Evolutionary conservation across 257 asterid genomes (phyloP).

Genomic region (Jacaranda copaia): DNA sequence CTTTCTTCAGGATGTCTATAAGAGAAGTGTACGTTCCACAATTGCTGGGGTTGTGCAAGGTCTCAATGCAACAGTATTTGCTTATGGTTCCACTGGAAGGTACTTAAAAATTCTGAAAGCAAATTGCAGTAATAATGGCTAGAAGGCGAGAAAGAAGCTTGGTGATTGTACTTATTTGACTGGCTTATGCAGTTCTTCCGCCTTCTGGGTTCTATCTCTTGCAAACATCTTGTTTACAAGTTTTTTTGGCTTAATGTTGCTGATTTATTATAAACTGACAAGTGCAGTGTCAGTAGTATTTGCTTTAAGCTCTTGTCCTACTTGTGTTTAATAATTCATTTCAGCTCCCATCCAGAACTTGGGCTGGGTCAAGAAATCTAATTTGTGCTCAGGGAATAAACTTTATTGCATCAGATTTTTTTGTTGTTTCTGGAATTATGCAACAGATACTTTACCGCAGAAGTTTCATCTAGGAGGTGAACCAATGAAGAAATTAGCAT

Average conservation of each 20-base stretch:
- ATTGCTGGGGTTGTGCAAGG: slow-evolving; percentile 93
- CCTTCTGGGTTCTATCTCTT: slow-evolving; percentile 14
- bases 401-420: not conserved
- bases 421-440: slow-evolving; percentile 1
- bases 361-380: slow-evolving; percentile 1
- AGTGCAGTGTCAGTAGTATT: not conserved
- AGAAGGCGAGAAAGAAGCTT: slow-evolving; percentile 7
- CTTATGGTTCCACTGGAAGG: slow-evolving; percentile 99
- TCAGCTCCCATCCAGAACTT: not conserved
- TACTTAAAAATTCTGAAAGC: slow-evolving; percentile 40
- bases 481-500: slow-evolving; percentile 19
- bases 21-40: slow-evolving; percentile 70
- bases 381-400: slow-evolving; percentile 1
- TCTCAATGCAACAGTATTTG: slow-evolving; percentile 95
- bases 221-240: not conserved
- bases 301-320: slow-evolving; percentile 19
- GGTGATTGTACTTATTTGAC: slow-evolving; percentile 27
- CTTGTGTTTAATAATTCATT: slow-evolving; percentile 12
- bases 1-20: slow-evolving; percentile 74
- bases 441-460: not conserved
- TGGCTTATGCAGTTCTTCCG: slow-evolving; percentile 7
- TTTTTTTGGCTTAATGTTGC: slow-evolving; percentile 14
- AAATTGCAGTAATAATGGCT: slow-evolving; percentile 22
- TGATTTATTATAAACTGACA: slow-evolving; percentile 22
- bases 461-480: slow-evolving; percentile 16